These are phyloP conservation scores for Kentomonas sorsogonicus DNA, from an alignment of 208 protist genomes.

Conservation along the genomic window DNA sequence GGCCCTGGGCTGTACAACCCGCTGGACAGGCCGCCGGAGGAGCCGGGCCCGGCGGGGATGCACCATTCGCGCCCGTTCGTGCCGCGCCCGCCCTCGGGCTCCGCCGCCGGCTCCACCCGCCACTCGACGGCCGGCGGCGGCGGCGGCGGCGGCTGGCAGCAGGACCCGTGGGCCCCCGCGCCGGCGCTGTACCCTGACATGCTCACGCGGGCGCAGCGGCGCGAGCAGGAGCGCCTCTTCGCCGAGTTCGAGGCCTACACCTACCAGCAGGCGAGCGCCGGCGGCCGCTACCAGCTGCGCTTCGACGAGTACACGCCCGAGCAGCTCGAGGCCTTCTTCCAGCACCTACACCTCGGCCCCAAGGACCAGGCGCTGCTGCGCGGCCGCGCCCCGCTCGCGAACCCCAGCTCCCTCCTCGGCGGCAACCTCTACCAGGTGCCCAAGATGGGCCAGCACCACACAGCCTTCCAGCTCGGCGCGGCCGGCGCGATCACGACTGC, in stretches of 20 bases:
- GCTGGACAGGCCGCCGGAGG: not conserved
- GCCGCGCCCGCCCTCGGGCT: not conserved
- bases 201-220: constrained; percentile 26
- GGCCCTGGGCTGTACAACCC: not conserved
- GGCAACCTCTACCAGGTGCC: constrained; percentile 59
- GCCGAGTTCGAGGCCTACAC: constrained; percentile 40
- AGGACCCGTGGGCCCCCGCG: not conserved
- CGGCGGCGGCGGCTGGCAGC: not conserved
- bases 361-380: constrained; percentile 43
- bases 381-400: constrained; percentile 62
- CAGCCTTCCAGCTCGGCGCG: not conserved
- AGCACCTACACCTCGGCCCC: constrained; percentile 41
- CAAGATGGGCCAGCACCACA: constrained; percentile 5
- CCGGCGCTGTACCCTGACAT: not conserved
- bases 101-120: not conserved
- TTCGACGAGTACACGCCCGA: constrained; percentile 51
- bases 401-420: constrained; percentile 46
- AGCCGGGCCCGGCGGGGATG: not conserved
- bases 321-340: constrained; percentile 68
- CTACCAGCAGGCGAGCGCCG: constrained; percentile 13
- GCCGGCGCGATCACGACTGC: constrained; percentile 1
- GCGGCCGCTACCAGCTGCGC: constrained; percentile 29
- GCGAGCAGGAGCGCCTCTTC: constrained; percentile 47
- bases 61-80: not conserved
- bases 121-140: not conserved